phyloP scores from a whole-genome alignment of 768 basidiomycete species.

The Kwoniella mangroviensis region DNA sequence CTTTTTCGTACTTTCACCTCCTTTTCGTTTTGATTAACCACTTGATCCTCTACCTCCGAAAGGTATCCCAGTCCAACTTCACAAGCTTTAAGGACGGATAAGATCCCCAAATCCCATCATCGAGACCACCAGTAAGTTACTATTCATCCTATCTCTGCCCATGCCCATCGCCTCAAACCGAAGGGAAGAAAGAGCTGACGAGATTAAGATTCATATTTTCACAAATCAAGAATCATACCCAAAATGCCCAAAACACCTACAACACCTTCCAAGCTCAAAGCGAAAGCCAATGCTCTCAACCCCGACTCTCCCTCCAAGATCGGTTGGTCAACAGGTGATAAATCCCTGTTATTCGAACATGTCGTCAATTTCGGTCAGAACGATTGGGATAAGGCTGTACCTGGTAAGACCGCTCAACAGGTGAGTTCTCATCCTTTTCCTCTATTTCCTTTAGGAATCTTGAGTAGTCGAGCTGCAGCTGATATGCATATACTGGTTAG shows the following conservation, averaged over 20 bases:
- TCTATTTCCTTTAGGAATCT: too few relatives aligned
- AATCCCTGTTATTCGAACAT: slow-evolving; percentile 32
- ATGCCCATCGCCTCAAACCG: too few relatives aligned
- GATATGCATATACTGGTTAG: slow-evolving; percentile 4
- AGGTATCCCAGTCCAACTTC: too few relatives aligned
- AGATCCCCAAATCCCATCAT: too few relatives aligned
- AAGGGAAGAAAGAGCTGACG: background rate
- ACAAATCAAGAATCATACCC: background rate
- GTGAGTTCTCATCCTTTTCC: slow-evolving; percentile 9
- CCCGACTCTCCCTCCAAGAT: slow-evolving; percentile 8
- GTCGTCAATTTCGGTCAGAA: slow-evolving; percentile 25
- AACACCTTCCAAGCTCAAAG: background rate
- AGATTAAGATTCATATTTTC: background rate
- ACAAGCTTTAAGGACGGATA: too few relatives aligned
- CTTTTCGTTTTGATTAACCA: background rate
- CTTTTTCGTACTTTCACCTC: background rate
- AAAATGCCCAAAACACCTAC: background rate
- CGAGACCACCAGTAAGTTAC: too few relatives aligned
- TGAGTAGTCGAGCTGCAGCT: too few relatives aligned
- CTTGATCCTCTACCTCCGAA: background rate
- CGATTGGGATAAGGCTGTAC: slow-evolving; percentile 33
- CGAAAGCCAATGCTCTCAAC: background rate
- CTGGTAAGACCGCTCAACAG: slow-evolving; percentile 31
- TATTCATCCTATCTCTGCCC: too few relatives aligned
- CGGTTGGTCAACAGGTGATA: slow-evolving; percentile 17